Base-by-base conservation (phyloP, 495 filamentous ascomycete species). In the Beverwykella pulmonaria region DNA sequence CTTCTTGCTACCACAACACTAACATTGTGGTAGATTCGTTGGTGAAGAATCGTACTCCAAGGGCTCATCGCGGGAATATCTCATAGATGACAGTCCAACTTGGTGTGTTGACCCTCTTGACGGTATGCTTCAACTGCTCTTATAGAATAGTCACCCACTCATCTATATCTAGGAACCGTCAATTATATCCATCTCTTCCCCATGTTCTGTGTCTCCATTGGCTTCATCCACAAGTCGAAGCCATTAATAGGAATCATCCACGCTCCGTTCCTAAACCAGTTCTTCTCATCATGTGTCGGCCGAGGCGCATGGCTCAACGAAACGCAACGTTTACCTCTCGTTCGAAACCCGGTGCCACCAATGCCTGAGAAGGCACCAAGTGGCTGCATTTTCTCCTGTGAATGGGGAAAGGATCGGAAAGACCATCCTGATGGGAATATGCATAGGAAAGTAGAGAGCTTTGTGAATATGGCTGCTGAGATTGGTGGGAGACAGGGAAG, bases 141-240 rank as follows among this genome's bases (percentile, higher is more conserved):
- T 54, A 2, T 15, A 20, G 23, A 22, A 27, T 1, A 25, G 44
- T 12, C 29, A 39, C 23, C 8, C 10, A 39, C 65, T 57, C 32
- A 48, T 19, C 2, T 41, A 9, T 19, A 1, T 52, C 19, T 48
- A 76, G 75, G 87, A 70, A 90, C 88, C 15, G 87, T 90, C 57
- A 90, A 90, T 76, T 90, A 87, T 75, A 89, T 84, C 15, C 87
- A 90, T 74, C 76, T 88, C 14, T 88, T 89, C 75, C 88, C 87
- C 53, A 87, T 89, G 85, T 89, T 88, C 78, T 90, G 87, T 73
- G 82, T 89, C 66, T 86, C 82, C 29, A 88, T 90, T 73, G 87
- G 76, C 53, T 83, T 90, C 71, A 74, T 88, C 59, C 75, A 88
- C 29, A 73, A 81, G 47, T 78, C 82, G 60, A 65, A 75, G 17